phyloP scores from a whole-genome alignment of 768 basidiomycete genomes.

The Pleurotus djamor region DNA sequence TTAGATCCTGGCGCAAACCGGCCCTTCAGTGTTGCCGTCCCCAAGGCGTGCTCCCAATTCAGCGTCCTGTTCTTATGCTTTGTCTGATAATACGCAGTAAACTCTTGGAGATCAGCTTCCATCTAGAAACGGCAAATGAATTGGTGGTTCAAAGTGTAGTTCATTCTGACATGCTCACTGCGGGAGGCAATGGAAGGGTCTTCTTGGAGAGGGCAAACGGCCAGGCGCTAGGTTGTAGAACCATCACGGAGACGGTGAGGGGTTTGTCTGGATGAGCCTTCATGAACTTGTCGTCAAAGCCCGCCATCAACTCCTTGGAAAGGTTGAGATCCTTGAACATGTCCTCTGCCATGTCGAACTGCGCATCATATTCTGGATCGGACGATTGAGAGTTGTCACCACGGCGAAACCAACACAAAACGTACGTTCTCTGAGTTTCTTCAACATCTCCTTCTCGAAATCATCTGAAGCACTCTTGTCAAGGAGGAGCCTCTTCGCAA shows the following conservation, averaged over 20 bases:
- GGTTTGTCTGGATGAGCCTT: conserved; percentile 40
- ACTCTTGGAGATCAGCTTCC: conserved; percentile 65
- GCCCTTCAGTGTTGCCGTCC: conserved; percentile 74
- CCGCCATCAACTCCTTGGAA: conserved; percentile 70
- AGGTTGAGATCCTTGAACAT: conserved; percentile 93
- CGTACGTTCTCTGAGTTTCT: conserved; percentile 78
- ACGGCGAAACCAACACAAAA: conserved; percentile 6
- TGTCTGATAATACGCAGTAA: conserved; percentile 67
- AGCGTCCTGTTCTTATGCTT: conserved; percentile 78
- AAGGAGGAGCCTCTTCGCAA: conserved; percentile 87
- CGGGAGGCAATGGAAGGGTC: conserved; percentile 50
- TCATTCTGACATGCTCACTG: conserved; percentile 33
- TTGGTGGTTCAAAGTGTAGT: conserved; percentile 5
- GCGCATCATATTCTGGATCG: conserved; percentile 83
- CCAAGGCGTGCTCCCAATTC: conserved; percentile 86
- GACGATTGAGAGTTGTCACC: not conserved
- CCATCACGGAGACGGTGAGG: conserved; percentile 57
- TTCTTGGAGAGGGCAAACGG: conserved; percentile 62
- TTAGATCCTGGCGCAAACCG: conserved; percentile 69
- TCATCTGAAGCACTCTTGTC: conserved; percentile 84
- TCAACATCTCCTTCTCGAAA: conserved; percentile 80
- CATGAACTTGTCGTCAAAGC: conserved; percentile 51
- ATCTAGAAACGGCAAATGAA: conserved; percentile 45
- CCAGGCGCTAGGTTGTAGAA: conserved; percentile 89
- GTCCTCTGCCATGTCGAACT: conserved; percentile 90